Percentiles rank a stretch among this genome's conserved stretches.
Conservation (phyloP, 2,329 filamentous ascomycete species). For the Orbilia quercus region DNA sequence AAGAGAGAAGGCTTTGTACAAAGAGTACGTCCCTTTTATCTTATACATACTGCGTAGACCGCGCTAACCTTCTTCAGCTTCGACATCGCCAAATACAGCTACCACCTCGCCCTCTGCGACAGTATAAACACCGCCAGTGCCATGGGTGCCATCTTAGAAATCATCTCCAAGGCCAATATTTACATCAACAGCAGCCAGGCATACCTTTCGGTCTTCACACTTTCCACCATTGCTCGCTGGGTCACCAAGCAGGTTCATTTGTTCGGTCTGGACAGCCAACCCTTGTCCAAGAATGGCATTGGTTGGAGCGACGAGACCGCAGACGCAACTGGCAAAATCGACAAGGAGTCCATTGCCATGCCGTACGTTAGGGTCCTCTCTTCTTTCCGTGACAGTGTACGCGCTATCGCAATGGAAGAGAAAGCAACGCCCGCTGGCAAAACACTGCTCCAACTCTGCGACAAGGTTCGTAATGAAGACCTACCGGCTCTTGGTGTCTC, state of each 20-base stretch:
- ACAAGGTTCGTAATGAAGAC: conserved; percentile 81
- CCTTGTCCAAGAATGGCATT: conserved; percentile 55
- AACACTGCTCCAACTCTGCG: conserved; percentile 79
- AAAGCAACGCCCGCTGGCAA: conserved; percentile 69
- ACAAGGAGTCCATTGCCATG: conserved; percentile 57
- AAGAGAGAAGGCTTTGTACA: conserved; percentile 57
- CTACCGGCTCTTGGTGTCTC: conserved; percentile 86
- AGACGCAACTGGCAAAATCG: conserved; percentile 61
- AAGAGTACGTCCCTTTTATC: conserved; percentile 52
- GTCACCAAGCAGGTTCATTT: conserved; percentile 85
- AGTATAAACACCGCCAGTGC: conserved; percentile 87
- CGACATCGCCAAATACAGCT: conserved; percentile 68
- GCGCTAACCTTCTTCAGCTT: conserved; percentile 61
- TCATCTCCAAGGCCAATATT: conserved; percentile 80
- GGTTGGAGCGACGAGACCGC: conserved; percentile 63
- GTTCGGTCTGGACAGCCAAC: conserved; percentile 76
- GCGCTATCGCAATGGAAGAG: conserved; percentile 64
- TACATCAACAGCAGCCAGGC: conserved; percentile 63
- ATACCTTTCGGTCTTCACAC: conserved; percentile 59
- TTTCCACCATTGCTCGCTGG: conserved; percentile 73
- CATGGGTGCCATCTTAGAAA: conserved; percentile 79
- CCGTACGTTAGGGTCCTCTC: conserved; percentile 69
- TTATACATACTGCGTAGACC: background rate
- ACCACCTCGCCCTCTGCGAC: conserved; percentile 66
- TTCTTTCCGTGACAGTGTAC: conserved; percentile 72